phyloP scores from a whole-genome alignment of 371 early-diverging fungal species.

The Umbelopsis sp. region DNA sequence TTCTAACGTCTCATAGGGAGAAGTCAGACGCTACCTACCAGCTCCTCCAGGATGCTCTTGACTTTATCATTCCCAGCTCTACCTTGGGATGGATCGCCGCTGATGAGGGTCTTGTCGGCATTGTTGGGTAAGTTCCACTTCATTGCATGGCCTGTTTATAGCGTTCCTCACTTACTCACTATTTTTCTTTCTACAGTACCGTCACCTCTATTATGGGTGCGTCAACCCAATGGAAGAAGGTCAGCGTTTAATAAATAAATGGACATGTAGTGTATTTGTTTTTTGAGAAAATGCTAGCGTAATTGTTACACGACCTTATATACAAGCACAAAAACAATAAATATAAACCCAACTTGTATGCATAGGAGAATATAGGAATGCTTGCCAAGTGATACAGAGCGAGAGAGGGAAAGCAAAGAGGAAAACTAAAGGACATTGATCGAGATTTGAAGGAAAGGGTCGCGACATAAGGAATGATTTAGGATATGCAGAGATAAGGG shows the following conservation, averaged over 20 bases:
- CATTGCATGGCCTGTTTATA: too few relatives aligned
- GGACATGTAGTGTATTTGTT: background rate
- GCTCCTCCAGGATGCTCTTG: conserved; percentile 64
- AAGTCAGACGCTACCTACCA: conserved; percentile 51
- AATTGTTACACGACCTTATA: background rate
- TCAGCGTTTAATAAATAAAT: conserved; percentile 13
- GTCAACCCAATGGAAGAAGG: conserved; percentile 53
- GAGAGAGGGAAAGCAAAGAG: too few relatives aligned
- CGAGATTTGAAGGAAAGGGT: too few relatives aligned
- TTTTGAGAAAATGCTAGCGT: background rate
- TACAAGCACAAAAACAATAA: too few relatives aligned
- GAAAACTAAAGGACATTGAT: too few relatives aligned
- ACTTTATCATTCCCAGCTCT: conserved; percentile 64
- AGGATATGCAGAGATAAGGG: too few relatives aligned
- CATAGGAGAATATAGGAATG: too few relatives aligned
- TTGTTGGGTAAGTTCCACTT: conserved; percentile 58
- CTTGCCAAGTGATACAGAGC: too few relatives aligned
- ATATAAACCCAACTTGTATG: too few relatives aligned
- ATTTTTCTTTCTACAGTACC: conserved; percentile 40
- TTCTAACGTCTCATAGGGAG: conserved; percentile 43
- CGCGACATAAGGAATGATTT: too few relatives aligned
- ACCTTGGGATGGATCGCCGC: conserved; percentile 58
- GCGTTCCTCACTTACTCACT: too few relatives aligned
- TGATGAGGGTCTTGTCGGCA: conserved; percentile 70
- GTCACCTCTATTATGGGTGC: conserved; percentile 55